Evolutionary conservation across 2,329 filamentous ascomycete species (phyloP).

Genomic region (Colletotrichum echinochloae): DNA sequence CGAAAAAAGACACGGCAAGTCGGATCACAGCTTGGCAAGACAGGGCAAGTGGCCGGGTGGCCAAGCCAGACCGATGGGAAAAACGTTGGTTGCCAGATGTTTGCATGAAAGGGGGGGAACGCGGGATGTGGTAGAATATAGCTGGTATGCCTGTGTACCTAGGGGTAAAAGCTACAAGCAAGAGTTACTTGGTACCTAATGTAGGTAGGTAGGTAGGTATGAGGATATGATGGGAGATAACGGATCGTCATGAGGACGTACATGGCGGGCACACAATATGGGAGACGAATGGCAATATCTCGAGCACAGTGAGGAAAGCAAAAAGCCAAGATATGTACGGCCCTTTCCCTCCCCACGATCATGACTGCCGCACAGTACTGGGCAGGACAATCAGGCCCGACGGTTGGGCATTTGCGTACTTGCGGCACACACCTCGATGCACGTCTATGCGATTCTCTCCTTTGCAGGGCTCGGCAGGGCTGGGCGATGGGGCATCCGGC

Average conservation of each 20-base stretch:
- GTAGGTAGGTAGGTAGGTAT: neutral
- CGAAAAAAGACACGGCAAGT: neutral
- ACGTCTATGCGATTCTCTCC: neutral
- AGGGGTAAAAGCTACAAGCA: neutral
- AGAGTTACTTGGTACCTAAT: neutral
- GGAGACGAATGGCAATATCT: neutral
- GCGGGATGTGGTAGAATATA: neutral
- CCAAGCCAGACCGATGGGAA: neutral
- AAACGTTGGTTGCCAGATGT: neutral
- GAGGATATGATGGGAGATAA: neutral
- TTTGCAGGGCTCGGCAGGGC: conserved; percentile 10
- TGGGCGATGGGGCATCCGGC: conserved; percentile 7
- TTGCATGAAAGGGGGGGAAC: neutral
- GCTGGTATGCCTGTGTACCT: neutral
- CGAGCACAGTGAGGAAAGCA: neutral
- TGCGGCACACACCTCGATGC: neutral
- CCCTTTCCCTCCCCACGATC: neutral
- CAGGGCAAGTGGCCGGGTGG: neutral
- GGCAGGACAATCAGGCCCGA: neutral
- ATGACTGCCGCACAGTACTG: conserved; percentile 2
- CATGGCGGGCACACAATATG: neutral
- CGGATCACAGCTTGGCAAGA: neutral
- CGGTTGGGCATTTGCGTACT: neutral
- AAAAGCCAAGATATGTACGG: neutral
- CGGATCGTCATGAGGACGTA: neutral